Percentiles rank a stretch among this genome's conserved stretches.
Conservation (phyloP, 805 yeast genomes). For the Teunomyces cretensis region DNA sequence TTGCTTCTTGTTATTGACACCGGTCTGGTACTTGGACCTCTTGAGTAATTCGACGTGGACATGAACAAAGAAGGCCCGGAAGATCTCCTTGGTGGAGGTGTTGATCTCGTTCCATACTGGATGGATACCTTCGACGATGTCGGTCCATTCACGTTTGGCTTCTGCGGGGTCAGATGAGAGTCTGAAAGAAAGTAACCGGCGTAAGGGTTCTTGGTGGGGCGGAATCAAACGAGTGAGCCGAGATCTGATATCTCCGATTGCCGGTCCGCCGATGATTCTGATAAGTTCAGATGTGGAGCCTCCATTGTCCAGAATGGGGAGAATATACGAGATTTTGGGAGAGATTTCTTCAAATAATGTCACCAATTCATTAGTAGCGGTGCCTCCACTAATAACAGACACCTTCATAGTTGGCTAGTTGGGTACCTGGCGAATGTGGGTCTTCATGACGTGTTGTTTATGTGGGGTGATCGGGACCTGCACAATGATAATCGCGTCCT, state of each 20-base stretch:
- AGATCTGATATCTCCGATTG: slow-evolving; percentile 89
- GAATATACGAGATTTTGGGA: slow-evolving; percentile 55
- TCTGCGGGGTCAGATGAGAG: slow-evolving; percentile 44
- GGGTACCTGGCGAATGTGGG: not conserved
- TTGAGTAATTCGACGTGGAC: slow-evolving; percentile 76
- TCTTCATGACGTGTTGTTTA: no score
- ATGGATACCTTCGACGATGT: slow-evolving; percentile 78
- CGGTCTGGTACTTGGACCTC: slow-evolving; percentile 49
- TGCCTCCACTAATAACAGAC: slow-evolving; percentile 70
- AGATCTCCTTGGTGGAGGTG: slow-evolving; percentile 64
- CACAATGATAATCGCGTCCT: slow-evolving; percentile 7
- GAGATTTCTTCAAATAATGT: slow-evolving; percentile 51
- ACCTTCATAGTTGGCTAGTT: slow-evolving; percentile 11
- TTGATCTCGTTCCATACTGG: slow-evolving; percentile 61
- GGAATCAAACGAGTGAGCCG: slow-evolving; percentile 75
- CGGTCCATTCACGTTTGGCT: slow-evolving; percentile 75
- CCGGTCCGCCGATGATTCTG: slow-evolving; percentile 89
- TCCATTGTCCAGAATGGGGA: slow-evolving; percentile 91
- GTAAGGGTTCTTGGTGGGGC: slow-evolving; percentile 35
- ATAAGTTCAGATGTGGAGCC: slow-evolving; percentile 91
- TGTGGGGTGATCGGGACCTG: not conserved
- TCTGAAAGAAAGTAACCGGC: slow-evolving; percentile 44
- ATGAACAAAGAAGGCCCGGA: slow-evolving; percentile 74
- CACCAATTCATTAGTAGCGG: slow-evolving; percentile 82
- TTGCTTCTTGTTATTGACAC: slow-evolving; percentile 37